Evolutionary conservation across 202 grass and related monocot genomes (phyloP).

Genomic region (Eragrostis tef): DNA sequence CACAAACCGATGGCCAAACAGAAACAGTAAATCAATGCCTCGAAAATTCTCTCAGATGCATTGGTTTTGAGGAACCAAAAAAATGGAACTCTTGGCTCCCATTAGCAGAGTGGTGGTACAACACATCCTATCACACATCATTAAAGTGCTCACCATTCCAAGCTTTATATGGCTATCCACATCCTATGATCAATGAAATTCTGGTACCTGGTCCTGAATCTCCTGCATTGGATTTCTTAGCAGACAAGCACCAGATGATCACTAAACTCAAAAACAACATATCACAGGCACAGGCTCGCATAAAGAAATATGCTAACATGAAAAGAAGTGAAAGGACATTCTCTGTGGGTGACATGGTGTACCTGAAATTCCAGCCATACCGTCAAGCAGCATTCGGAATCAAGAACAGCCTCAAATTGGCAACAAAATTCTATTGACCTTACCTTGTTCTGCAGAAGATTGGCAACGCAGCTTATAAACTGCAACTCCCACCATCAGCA

Average conservation of each 20-base stretch:
- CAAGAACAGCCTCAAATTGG: background rate
- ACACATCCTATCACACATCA: background rate
- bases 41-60: background rate
- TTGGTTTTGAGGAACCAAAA: background rate
- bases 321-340: background rate
- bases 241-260: too few relatives aligned
- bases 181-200: background rate
- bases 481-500: accelerated
- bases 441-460: background rate
- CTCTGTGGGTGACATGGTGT: background rate
- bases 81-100: background rate
- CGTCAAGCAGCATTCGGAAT: background rate
- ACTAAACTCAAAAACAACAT: too few relatives aligned
- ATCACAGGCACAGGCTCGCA: background rate
- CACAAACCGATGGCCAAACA: background rate
- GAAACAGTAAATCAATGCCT: background rate
- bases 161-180: background rate
- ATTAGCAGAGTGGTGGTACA: background rate
- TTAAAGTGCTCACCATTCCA: background rate
- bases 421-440: background rate
- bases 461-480: background rate
- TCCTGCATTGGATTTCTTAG: too few relatives aligned
- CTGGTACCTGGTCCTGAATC: background rate
- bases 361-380: slow-evolving; percentile 11
- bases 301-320: slow-evolving; percentile 15